Evolutionary conservation across 2,329 filamentous ascomycete genomes (phyloP).

Genomic region (Microdochium bolleyi): DNA sequence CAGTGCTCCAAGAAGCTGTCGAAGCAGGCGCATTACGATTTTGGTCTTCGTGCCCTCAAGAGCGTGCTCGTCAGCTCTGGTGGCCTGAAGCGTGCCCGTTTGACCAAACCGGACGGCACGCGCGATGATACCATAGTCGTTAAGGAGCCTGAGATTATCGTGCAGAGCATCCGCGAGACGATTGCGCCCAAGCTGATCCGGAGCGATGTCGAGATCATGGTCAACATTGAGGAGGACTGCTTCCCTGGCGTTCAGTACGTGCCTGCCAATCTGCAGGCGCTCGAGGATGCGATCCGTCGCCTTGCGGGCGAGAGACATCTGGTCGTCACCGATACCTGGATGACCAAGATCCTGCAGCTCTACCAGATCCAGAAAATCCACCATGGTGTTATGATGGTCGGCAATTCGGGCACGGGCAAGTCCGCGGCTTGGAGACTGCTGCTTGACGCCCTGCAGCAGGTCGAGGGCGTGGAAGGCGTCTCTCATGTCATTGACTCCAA

Average conservation of each 20-base stretch:
- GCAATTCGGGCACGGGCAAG: constrained; percentile 94
- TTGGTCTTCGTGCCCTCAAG: constrained; percentile 93
- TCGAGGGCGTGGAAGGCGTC: constrained; percentile 87
- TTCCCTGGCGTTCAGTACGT: constrained; percentile 94
- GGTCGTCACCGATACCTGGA: constrained; percentile 89
- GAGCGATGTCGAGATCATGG: constrained; percentile 83
- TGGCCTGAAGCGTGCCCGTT: constrained; percentile 80
- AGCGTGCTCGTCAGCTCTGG: constrained; percentile 98
- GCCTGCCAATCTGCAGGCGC: constrained; percentile 72
- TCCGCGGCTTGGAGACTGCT: constrained; percentile 91
- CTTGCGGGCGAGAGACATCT: constrained; percentile 80
- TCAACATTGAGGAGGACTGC: constrained; percentile 70
- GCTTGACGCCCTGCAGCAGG: constrained; percentile 81
- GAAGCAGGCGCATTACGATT: constrained; percentile 98
- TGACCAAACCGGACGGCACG: constrained; percentile 49
- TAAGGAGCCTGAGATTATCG: constrained; percentile 86
- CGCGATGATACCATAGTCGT: constrained; percentile 63
- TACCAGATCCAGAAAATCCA: constrained; percentile 98
- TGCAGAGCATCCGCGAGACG: constrained; percentile 96
- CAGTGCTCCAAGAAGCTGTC: constrained; percentile 73
- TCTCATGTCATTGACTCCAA: constrained; percentile 98
- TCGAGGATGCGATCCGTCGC: constrained; percentile 73
- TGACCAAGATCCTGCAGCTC: constrained; percentile 92
- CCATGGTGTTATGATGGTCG: constrained; percentile 99
- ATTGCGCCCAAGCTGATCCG: constrained; percentile 97